Conservation (phyloP, 2,329 filamentous ascomycete species). For the Arthrinium puccinioides region DNA sequence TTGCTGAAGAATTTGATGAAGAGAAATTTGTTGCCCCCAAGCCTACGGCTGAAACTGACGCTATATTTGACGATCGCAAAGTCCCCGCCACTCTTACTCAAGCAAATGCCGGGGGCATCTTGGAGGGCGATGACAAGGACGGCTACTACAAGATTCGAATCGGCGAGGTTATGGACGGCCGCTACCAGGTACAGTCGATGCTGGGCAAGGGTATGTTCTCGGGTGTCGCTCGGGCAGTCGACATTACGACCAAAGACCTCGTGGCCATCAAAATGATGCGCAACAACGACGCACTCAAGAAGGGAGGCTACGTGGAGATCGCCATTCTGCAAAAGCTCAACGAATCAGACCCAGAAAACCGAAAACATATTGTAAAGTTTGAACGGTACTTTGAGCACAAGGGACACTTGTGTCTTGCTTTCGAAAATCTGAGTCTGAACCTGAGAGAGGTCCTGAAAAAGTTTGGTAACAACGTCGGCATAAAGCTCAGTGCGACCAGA, state of each 20-base stretch:
- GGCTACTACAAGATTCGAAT: constrained; percentile 95
- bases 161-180: constrained; percentile 80
- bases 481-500: constrained; percentile 81
- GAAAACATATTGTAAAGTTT: constrained; percentile 86
- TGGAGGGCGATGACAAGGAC: constrained; percentile 90
- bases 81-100: constrained; percentile 38
- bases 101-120: constrained; percentile 62
- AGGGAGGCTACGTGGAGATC: constrained; percentile 91
- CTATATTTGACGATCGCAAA: constrained; percentile 33
- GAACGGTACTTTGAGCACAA: constrained; percentile 89
- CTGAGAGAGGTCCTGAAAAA: constrained; percentile 91
- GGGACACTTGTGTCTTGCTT: constrained; percentile 90
- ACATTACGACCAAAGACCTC: constrained; percentile 64
- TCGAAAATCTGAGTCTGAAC: constrained; percentile 92
- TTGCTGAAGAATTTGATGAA: constrained; percentile 71
- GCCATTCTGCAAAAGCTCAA: constrained; percentile 85
- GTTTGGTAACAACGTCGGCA: constrained; percentile 88
- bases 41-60: constrained; percentile 24
- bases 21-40: constrained; percentile 55
- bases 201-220: constrained; percentile 96
- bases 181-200: constrained; percentile 82
- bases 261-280: constrained; percentile 98
- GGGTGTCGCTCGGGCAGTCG: constrained; percentile 82
- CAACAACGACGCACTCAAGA: constrained; percentile 87
- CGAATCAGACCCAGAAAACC: constrained; percentile 77